phyloP scores from a whole-genome alignment of 176 grass and related monocot genomes.

The Calamus simplicifolius region DNA sequence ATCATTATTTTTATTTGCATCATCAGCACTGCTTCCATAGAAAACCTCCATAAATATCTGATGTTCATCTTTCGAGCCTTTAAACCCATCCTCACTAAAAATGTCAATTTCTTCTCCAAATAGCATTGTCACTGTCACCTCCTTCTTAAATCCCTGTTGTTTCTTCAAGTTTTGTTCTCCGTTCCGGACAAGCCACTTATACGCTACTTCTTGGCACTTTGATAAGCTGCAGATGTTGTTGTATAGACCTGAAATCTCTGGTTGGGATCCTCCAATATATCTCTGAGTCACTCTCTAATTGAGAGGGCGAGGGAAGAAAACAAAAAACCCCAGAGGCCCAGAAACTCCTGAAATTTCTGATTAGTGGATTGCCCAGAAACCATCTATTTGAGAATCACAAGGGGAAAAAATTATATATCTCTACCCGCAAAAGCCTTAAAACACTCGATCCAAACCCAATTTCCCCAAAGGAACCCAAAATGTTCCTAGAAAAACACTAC shows the following conservation, averaged over 20 bases:
- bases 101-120: conserved; percentile 53
- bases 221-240: neutral
- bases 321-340: neutral
- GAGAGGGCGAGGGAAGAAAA: too few relatives aligned
- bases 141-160: conserved; percentile 36
- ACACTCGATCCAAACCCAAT: neutral
- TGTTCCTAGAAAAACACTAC: neutral
- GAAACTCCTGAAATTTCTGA: neutral
- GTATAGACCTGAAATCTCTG: neutral
- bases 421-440: neutral
- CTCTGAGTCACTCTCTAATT: too few relatives aligned
- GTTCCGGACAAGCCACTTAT: neutral
- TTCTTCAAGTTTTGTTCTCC: conserved; percentile 7
- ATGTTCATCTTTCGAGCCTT: conserved; percentile 49
- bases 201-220: neutral
- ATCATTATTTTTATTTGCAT: neutral
- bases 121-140: conserved; percentile 49
- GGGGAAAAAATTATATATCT: conserved; percentile 5
- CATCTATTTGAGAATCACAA: too few relatives aligned
- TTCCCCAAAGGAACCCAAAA: neutral
- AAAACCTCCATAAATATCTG: conserved; percentile 75
- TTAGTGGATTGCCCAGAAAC: neutral
- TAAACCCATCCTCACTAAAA: conserved; percentile 25
- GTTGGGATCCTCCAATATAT: neutral
- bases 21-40: neutral